Percentiles rank a stretch among this genome's conserved stretches.
Conservation (phyloP, 2,329 filamentous ascomycete species). For the Chaetoscypha palmicola region DNA sequence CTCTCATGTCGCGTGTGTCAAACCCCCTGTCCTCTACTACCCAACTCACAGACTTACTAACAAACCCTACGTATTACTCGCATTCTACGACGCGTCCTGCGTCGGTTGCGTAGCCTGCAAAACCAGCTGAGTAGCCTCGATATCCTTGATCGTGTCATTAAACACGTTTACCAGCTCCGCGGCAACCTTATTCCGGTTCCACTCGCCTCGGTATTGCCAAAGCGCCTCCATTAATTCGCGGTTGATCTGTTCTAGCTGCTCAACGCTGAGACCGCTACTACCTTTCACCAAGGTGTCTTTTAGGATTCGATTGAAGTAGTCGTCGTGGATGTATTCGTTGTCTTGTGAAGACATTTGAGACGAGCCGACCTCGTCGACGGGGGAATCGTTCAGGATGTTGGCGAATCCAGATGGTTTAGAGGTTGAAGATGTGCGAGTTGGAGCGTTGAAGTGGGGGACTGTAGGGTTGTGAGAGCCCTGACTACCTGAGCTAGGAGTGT, state of each 20-base stretch:
- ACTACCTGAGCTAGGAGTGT: slow-evolving; percentile 27
- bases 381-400: slow-evolving; percentile 29
- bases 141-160: slow-evolving; percentile 66
- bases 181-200: slow-evolving; percentile 73
- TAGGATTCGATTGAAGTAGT: slow-evolving; percentile 28
- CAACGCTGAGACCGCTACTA: slow-evolving; percentile 48
- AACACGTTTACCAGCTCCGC: slow-evolving; percentile 60
- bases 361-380: slow-evolving; percentile 25
- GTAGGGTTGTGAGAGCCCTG: slow-evolving; percentile 29
- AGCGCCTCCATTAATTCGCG: slow-evolving; percentile 84
- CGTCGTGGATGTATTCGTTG: slow-evolving; percentile 35
- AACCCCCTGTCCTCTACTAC: too few species aligned
- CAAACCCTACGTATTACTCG: too few species aligned
- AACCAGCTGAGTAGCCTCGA: slow-evolving; percentile 38
- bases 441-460: slow-evolving; percentile 34
- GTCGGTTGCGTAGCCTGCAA: slow-evolving; percentile 22
- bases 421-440: slow-evolving; percentile 21
- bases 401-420: slow-evolving; percentile 24
- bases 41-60: too few species aligned
- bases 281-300: slow-evolving; percentile 21
- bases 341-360: slow-evolving; percentile 25
- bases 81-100: too few species aligned
- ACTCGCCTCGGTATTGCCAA: slow-evolving; percentile 72
- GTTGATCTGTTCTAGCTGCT: slow-evolving; percentile 92
- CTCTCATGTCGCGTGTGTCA: too few species aligned